A percentile compares a stretch with the other conserved stretches of the same genome.
phyloP scores from a whole-genome alignment of 371 early-diverging fungal species.

The Mortierella sp. region DNA sequence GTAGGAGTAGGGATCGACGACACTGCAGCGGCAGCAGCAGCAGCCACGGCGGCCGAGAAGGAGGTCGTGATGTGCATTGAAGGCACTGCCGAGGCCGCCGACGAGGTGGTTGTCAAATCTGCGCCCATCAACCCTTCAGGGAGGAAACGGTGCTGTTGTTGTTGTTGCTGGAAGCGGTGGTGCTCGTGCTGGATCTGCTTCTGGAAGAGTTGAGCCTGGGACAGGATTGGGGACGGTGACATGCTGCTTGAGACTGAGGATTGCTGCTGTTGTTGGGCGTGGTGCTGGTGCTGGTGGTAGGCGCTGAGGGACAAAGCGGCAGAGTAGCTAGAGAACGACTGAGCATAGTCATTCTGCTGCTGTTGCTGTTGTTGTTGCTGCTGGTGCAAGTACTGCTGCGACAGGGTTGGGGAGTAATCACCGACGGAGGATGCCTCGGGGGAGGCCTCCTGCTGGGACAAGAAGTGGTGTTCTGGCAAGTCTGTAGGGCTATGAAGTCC shows the following conservation, averaged over 20 bases:
- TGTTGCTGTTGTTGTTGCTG: conserved; percentile 25
- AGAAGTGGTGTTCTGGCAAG: conserved; percentile 1
- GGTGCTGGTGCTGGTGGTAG: conserved; percentile 32
- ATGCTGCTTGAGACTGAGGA: conserved; percentile 4
- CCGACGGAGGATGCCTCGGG: background rate
- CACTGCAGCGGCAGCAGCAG: background rate
- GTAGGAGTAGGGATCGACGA: conserved; percentile 31
- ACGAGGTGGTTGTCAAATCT: conserved; percentile 15
- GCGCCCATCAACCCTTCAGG: conserved; percentile 28
- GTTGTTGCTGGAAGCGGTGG: conserved; percentile 34
- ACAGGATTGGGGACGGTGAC: conserved; percentile 20
- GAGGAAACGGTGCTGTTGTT: conserved; percentile 38
- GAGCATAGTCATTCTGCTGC: conserved; percentile 13
- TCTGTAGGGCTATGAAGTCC: background rate
- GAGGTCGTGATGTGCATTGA: conserved; percentile 29
- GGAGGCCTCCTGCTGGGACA: conserved; percentile 6
- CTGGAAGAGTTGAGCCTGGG: conserved; percentile 46
- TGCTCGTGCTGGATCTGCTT: conserved; percentile 48
- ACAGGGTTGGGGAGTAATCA: background rate
- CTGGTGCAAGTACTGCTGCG: conserved; percentile 3
- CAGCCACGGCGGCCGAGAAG: conserved; percentile 1
- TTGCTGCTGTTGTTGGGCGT: conserved; percentile 23
- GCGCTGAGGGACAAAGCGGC: conserved; percentile 32
- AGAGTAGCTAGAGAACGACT: conserved; percentile 30
- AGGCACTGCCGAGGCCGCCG: conserved; percentile 30